Base-by-base conservation (phyloP, 2,329 filamentous ascomycete genomes). In the Colletotrichum godetiae region DNA sequence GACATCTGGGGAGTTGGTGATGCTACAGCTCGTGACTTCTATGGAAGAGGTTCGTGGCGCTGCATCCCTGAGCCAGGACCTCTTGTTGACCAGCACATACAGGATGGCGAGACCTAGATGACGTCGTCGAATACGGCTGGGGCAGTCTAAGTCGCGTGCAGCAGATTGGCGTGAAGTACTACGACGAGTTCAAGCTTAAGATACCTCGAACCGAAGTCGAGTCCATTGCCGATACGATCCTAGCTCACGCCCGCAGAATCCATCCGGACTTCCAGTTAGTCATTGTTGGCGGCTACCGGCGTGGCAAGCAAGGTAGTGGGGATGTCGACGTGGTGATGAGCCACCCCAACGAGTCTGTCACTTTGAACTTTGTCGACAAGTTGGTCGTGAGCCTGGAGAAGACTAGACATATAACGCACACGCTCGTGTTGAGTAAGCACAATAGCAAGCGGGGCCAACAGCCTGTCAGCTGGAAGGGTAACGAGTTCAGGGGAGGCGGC, bases 101-200 rank as follows among this genome's bases (percentile, higher is more conserved):
- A 85, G 83, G 94, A 33, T 98, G 95, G 94, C 88, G 90, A 73
- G 93, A 97, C 73, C 85, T 98, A 0, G 95, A 98, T 78, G 95
- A 98, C 77, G 85, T 98, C 3, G 87, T 98, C 53, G 93, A 97
- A 78, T 89, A 91, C 77, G 95, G 94, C 12, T 98, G 96, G 96
- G 80, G 86, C 24, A 86, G 82, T 0, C 86, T 98, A 1, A 92
- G 88, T 0, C 91, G 95, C 13, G 93, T 94, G 1, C 96, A 98
- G 81, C 95, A 98, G 80, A 97, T 98, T 68, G 96, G 97, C 0
- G 86, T 98, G 57, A 98, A 98, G 80, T 98, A 92, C 82, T 98
- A 97, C 80, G 93, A 97, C 42, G 96, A 98, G 75, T 93, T 99
- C 68, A 84, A 89, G 58, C 82, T 88, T 19, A 91, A 89, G 15